Base-by-base conservation (phyloP, 2,329 filamentous ascomycete genomes). In the Fusarium sp. region DNA sequence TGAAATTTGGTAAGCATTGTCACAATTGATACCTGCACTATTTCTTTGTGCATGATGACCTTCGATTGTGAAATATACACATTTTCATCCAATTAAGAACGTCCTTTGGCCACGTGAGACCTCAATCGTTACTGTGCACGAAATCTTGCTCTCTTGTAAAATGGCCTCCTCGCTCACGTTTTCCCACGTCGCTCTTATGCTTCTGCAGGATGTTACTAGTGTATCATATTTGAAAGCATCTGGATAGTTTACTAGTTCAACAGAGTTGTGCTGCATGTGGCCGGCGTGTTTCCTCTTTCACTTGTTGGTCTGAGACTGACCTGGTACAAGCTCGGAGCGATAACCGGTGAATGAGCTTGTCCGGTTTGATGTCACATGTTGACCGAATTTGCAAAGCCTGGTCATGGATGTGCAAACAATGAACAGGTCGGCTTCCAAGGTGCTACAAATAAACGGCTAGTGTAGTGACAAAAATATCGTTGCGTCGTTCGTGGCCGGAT, bases 301-400 rank as follows among this genome's bases (percentile, higher is more conserved):
- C 30, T 46, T 35, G 5, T 68, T 71, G n/a, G 47, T 59, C 3
- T 56, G 10, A 0, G 50, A 52, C 6, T 25, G 22, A 2, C 56
- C 41, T 0, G 53, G 45, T 2, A 37, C 23, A 2, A 47, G 47
- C 10, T 64, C 56, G 1, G 23, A 59, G 1, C 81, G 90, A 89
- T 37, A 82, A 85, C 2, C 17, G 19, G 59, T 87, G 82, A 27
- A 90, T 84, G 13, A 84, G 84, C 78, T 90, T 88, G 75, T 89
- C 87, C 79, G 90, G 88, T 2, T 87, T 85, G 2, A 87, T 86
- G 46, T 84, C 78, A 88, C 77, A 19, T 85, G 83, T 59, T 85
- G 77, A 19, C 90, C 80, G 6, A 84, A 85, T 86, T 79, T 91
- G 86, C 68, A 65, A 3, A 71, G 54, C 0, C 62, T 71, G 0